Evolutionary conservation across 805 yeast species (phyloP).

Genomic region (Cyberlindnera maritima): DNA sequence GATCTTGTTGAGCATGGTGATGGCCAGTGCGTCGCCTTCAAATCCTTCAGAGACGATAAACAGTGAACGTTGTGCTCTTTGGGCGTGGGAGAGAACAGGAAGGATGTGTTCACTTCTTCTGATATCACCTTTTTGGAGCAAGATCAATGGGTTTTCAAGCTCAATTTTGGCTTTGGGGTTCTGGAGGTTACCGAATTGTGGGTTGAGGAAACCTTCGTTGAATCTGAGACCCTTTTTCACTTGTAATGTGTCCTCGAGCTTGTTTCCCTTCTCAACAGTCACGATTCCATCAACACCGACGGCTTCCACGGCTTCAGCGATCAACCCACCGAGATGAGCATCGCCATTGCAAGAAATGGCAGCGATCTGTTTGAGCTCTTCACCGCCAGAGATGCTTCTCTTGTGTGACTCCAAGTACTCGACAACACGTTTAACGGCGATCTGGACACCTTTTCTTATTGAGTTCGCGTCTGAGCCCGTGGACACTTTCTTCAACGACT

Average conservation of each 20-base stretch:
- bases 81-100: conserved; percentile 91
- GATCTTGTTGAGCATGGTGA: conserved; percentile 93
- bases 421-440: conserved; percentile 93
- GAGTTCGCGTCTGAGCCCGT: conserved; percentile 99
- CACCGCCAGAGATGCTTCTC: conserved; percentile 90
- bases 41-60: conserved; percentile 92
- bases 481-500: conserved; percentile 93
- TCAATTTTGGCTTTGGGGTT: conserved; percentile 91
- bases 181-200: conserved; percentile 78
- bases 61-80: conserved; percentile 90
- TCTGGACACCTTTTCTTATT: conserved; percentile 93
- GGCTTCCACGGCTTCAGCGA: conserved; percentile 96
- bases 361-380: conserved; percentile 97
- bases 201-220: conserved; percentile 95
- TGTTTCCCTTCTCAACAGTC: conserved; percentile 96
- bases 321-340: conserved; percentile 80
- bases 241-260: conserved; percentile 93
- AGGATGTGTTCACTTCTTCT: conserved; percentile 49
- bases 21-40: conserved; percentile 98
- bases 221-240: conserved; percentile 98
- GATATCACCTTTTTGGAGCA: conserved; percentile 41
- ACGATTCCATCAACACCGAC: conserved; percentile 99
- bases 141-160: conserved; percentile 86
- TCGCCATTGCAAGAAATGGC: conserved; percentile 98
- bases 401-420: conserved; percentile 79